A percentile compares a stretch with the other conserved stretches of the same genome.
Evolutionary conservation across 2,329 filamentous ascomycete species (phyloP).

Genomic region (Colletotrichum lupini): DNA sequence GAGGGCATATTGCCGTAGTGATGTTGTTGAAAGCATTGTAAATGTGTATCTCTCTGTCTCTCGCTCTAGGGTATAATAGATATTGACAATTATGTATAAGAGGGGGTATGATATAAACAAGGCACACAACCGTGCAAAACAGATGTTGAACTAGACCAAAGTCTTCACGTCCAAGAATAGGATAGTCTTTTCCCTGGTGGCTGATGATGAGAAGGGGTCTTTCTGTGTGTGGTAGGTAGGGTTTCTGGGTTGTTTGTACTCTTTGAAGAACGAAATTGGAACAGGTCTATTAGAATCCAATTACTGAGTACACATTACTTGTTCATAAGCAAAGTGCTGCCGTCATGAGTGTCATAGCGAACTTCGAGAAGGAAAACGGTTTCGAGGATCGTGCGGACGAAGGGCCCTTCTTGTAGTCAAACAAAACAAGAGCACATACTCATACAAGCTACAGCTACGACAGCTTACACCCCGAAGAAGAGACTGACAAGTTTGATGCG

Average conservation of each 20-base stretch:
- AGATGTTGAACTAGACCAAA: background rate
- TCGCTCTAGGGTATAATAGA: conserved; percentile 20
- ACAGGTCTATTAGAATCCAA: conserved; percentile 21
- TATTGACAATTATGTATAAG: conserved; percentile 10
- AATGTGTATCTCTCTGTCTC: background rate
- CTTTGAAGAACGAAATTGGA: conserved; percentile 2
- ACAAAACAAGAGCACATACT: too few species aligned
- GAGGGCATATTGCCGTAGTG: conserved; percentile 11
- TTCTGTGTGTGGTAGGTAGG: background rate
- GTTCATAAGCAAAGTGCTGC: conserved; percentile 8
- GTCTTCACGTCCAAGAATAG: background rate
- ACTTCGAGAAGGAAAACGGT: conserved; percentile 21
- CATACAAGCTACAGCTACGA: background rate
- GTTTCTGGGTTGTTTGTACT: background rate
- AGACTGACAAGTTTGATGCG: background rate
- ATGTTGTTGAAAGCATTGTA: conserved; percentile 27
- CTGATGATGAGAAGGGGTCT: background rate
- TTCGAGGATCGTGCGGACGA: conserved; percentile 24
- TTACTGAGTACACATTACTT: conserved; percentile 30
- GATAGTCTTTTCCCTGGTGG: background rate
- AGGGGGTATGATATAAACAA: background rate
- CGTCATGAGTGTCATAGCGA: conserved; percentile 25
- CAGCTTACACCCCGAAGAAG: background rate
- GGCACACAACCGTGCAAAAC: background rate
- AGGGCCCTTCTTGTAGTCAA: conserved; percentile 25